Evolutionary conservation across 495 filamentous ascomycete genomes (phyloP).

Genomic region (Aspergillus homomorphus): DNA sequence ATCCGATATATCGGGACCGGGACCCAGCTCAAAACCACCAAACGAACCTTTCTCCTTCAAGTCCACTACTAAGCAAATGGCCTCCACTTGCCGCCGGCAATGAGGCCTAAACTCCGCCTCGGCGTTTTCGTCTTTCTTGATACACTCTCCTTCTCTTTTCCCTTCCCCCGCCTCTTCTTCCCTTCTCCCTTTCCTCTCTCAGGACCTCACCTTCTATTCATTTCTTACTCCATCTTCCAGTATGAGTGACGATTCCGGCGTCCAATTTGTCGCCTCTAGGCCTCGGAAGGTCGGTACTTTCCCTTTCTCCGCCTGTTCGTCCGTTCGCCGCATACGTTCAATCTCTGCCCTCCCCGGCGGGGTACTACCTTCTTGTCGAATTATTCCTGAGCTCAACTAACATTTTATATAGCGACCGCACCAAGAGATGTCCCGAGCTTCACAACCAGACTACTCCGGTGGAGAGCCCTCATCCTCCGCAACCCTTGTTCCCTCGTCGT

Average conservation of each 20-base stretch:
- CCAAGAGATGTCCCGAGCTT: conserved; percentile 37
- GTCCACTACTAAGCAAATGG: conserved; percentile 1
- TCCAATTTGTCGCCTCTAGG: conserved; percentile 40
- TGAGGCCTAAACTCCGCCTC: conserved; percentile 6
- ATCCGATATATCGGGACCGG: background rate
- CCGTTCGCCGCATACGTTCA: background rate
- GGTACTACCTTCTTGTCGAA: background rate
- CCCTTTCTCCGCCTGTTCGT: background rate
- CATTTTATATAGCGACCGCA: conserved; percentile 32
- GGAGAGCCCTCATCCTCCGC: conserved; percentile 23
- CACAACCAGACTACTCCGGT: conserved; percentile 12
- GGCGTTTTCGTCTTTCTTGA: background rate
- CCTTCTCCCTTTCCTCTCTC: background rate
- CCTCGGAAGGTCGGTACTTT: conserved; percentile 38
- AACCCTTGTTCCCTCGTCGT: conserved; percentile 13
- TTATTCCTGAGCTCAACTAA: background rate
- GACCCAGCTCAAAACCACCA: background rate
- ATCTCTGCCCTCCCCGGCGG: conserved; percentile 1
- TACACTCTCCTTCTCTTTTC: conserved; percentile 1
- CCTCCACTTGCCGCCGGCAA: background rate
- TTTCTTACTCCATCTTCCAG: background rate
- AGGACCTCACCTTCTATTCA: background rate
- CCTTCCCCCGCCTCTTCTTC: conserved; percentile 6
- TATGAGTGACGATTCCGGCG: conserved; percentile 40
- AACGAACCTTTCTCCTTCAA: background rate